phyloP scores from a whole-genome alignment of 1,284 basidiomycete genomes.

The Afroboletus lepidellus region DNA sequence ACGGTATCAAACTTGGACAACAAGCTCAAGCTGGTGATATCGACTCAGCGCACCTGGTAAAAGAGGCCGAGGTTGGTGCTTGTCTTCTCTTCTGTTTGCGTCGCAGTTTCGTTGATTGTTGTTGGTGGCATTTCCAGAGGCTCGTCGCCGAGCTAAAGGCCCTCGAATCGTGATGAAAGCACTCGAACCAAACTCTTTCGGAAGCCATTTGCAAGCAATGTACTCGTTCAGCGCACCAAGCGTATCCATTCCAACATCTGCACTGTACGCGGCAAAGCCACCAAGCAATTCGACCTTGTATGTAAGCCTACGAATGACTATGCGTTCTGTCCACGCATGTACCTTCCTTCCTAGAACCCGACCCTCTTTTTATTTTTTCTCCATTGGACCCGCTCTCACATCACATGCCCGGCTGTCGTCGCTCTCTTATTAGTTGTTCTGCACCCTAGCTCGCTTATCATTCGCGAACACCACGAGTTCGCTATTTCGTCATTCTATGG shows the following conservation, averaged over 20 bases:
- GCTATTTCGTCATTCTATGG: slow-evolving; percentile 9
- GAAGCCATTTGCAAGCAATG: slow-evolving; percentile 27
- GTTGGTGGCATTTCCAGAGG: slow-evolving; percentile 24
- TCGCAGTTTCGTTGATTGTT: not conserved
- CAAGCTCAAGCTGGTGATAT: slow-evolving; percentile 36
- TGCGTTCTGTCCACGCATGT: slow-evolving; percentile 22
- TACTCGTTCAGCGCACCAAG: slow-evolving; percentile 27
- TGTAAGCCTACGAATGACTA: slow-evolving; percentile 29
- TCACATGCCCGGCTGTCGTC: slow-evolving; percentile 22
- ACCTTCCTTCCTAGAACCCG: slow-evolving; percentile 24
- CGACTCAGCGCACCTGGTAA: slow-evolving; percentile 39
- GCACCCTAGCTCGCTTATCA: slow-evolving; percentile 8
- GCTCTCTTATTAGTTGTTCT: slow-evolving; percentile 15
- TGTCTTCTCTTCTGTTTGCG: not conserved
- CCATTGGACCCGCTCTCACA: slow-evolving; percentile 17
- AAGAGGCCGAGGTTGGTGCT: slow-evolving; percentile 50
- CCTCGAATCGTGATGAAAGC: slow-evolving; percentile 31
- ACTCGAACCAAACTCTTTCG: slow-evolving; percentile 5
- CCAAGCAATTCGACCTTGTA: slow-evolving; percentile 28
- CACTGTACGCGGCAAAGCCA: slow-evolving; percentile 32
- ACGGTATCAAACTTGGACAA: slow-evolving; percentile 59
- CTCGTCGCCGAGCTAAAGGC: slow-evolving; percentile 39
- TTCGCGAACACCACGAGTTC: slow-evolving; percentile 8
- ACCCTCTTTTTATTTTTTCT: slow-evolving; percentile 10
- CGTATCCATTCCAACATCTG: slow-evolving; percentile 24